Conservation (phyloP, 495 filamentous ascomycete genomes). For the Copromyces sp. region DNA sequence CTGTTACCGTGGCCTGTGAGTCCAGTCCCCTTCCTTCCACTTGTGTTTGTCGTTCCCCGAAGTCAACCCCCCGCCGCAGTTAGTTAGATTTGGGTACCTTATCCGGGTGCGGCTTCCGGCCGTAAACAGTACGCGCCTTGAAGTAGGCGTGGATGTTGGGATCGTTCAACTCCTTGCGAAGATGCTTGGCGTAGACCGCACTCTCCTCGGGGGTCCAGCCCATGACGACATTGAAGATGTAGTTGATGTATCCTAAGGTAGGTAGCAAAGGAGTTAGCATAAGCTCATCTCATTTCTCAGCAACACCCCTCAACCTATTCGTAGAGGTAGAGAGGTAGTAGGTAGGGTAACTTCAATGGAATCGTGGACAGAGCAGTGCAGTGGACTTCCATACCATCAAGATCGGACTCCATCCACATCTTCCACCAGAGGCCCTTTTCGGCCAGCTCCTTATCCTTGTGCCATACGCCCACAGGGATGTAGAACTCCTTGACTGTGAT, state of each 20-base stretch:
- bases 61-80: no score
- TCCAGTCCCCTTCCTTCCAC: no score
- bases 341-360: constrained; percentile 28
- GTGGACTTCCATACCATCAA: background rate
- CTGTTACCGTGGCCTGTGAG: no score
- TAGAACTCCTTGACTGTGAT: constrained; percentile 10
- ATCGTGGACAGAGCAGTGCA: constrained; percentile 17
- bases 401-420: no score
- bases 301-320: no score
- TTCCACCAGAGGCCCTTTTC: background rate
- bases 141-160: constrained; percentile 3
- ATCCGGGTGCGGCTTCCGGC: constrained; percentile 13
- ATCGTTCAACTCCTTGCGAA: background rate
- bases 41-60: no score
- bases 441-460: no score
- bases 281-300: background rate
- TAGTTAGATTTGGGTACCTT: no score
- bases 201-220: constrained; percentile 7
- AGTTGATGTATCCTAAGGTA: constrained; percentile 18
- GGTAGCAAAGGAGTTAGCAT: background rate
- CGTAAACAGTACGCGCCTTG: constrained; percentile 17
- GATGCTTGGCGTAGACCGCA: background rate
- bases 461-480: constrained; percentile 7
- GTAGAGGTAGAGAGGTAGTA: background rate
- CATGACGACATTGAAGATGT: constrained; percentile 16